Evolutionary conservation across 495 filamentous ascomycete genomes (phyloP), one percentile per base, ranked within the genome.

Genomic region (Symbiotaphrina buchneri): DNA sequence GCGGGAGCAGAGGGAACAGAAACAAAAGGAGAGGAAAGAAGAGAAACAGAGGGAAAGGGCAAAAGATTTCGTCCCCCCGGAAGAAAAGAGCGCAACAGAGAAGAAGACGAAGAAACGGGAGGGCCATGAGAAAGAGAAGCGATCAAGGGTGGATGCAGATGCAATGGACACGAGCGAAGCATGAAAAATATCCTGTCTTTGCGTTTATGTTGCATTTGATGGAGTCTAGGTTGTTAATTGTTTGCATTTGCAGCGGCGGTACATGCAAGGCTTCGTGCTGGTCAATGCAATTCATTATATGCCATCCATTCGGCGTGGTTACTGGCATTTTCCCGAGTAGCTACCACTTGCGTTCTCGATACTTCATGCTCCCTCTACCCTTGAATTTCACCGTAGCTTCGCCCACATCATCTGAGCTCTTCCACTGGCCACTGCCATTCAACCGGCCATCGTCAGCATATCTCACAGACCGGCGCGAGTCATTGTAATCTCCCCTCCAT

Each of bases 11-110:
- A 57, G 77, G 32, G 62, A 79, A 41, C 81, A 84, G 54, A 68
- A 70, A 44, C 74, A 85, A 56, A 72, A 70, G 47, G 55, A 65
- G 51, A 90, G 87, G 64, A 76, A 75, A 54, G 70, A 69, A 34
- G 81, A 91, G 58, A 92, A 83, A 66, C 69, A 76, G 63, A 69
- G 68, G 47, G 74, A 79, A 56, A 61, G 79, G 33, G 70, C 80
- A 48, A 71, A 74, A 57, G 75, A 85, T 27, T 94, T 80, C 45
- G 63, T 84, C 38, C 69, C 85, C 16, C 87, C 87, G 6, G 65
- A 74, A 41, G 87, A 95, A 46, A 53, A 56, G 55, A 45, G 1
- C 56, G 63, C 40, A 68, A 63, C 54, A 64, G 69, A 68, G 55
- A 52, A 55, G 35, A 54, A 54, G 25, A 57, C 54, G 39, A 47